Evolutionary conservation across 805 yeast species (phyloP).

Genomic region (Cyberlindnera saturnus): DNA sequence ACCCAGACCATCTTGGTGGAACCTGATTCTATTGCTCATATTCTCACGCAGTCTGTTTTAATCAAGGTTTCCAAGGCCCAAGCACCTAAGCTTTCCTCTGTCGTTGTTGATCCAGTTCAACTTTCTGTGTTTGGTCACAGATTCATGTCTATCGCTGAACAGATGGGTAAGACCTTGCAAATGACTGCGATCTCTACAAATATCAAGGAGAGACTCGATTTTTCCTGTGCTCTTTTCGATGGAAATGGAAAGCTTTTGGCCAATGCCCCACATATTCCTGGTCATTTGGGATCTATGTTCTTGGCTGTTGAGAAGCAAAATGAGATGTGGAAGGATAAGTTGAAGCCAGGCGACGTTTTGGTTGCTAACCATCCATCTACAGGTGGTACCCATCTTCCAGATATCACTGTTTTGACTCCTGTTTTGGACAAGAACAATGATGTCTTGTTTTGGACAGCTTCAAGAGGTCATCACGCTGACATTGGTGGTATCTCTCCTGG

Average conservation of each 20-base stretch:
- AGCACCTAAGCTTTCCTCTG: constrained; percentile 32
- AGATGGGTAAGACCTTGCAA: constrained; percentile 40
- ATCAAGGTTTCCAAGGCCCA: constrained; percentile 24
- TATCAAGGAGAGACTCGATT: constrained; percentile 43
- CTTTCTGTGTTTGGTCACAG: constrained; percentile 40
- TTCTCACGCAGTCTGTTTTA: constrained; percentile 31
- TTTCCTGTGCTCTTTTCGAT: constrained; percentile 43
- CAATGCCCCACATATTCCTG: constrained; percentile 44
- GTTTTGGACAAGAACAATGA: constrained; percentile 41
- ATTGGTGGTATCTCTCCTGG: constrained; percentile 57
- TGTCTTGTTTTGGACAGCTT: constrained; percentile 48
- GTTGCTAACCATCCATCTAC: constrained; percentile 38
- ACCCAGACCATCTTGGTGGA: constrained; percentile 36
- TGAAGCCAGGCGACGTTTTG: constrained; percentile 38
- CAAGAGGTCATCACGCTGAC: constrained; percentile 59
- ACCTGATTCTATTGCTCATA: constrained; percentile 30
- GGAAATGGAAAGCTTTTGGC: constrained; percentile 38
- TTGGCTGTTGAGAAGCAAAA: constrained; percentile 32
- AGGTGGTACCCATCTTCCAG: constrained; percentile 45
- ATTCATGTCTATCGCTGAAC: constrained; percentile 47
- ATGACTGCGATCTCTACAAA: constrained; percentile 39
- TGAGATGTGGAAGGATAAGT: constrained; percentile 31
- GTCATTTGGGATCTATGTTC: constrained; percentile 42
- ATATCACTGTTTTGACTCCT: constrained; percentile 53
- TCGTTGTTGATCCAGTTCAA: constrained; percentile 41